phyloP scores from a whole-genome alignment of 2,329 filamentous ascomycete genomes.

The Cercospora zeae-maydis region DNA sequence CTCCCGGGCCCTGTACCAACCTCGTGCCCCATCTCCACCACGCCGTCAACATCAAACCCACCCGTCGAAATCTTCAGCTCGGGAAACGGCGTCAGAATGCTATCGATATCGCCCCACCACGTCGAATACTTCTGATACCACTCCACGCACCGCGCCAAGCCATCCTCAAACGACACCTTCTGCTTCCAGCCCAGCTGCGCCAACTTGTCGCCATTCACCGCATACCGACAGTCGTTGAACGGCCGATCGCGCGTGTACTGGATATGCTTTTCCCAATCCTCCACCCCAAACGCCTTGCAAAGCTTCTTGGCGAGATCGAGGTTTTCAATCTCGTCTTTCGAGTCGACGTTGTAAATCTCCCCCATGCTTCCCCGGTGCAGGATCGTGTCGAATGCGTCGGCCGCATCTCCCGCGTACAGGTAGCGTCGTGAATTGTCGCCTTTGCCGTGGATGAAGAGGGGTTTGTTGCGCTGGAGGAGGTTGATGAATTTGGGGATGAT shows the following conservation, averaged over 20 bases:
- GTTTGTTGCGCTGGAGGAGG: slow-evolving; percentile 62
- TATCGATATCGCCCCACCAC: slow-evolving; percentile 71
- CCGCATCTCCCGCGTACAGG: slow-evolving; percentile 73
- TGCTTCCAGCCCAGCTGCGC: slow-evolving; percentile 66
- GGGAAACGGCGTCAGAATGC: slow-evolving; percentile 64
- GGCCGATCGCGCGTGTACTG: slow-evolving; percentile 74
- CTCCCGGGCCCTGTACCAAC: background rate
- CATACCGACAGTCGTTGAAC: slow-evolving; percentile 72
- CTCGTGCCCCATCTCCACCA: slow-evolving; percentile 6
- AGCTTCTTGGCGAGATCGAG: slow-evolving; percentile 64
- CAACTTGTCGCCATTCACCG: slow-evolving; percentile 67
- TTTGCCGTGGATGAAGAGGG: slow-evolving; percentile 71
- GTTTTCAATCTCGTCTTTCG: slow-evolving; percentile 73
- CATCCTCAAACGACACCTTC: slow-evolving; percentile 61
- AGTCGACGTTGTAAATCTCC: slow-evolving; percentile 79
- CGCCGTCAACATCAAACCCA: background rate
- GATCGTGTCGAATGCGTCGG: slow-evolving; percentile 79
- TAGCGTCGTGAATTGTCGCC: slow-evolving; percentile 72
- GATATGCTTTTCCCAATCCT: slow-evolving; percentile 58
- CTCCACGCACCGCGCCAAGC: slow-evolving; percentile 61
- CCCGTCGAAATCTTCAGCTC: slow-evolving; percentile 19
- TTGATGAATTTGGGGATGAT: slow-evolving; percentile 80
- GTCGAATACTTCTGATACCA: slow-evolving; percentile 66
- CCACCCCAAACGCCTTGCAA: slow-evolving; percentile 59
- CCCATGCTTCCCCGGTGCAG: slow-evolving; percentile 71